Base-by-base conservation (phyloP, 2,329 filamentous ascomycete genomes). In the Diaporthe citriasiana region DNA sequence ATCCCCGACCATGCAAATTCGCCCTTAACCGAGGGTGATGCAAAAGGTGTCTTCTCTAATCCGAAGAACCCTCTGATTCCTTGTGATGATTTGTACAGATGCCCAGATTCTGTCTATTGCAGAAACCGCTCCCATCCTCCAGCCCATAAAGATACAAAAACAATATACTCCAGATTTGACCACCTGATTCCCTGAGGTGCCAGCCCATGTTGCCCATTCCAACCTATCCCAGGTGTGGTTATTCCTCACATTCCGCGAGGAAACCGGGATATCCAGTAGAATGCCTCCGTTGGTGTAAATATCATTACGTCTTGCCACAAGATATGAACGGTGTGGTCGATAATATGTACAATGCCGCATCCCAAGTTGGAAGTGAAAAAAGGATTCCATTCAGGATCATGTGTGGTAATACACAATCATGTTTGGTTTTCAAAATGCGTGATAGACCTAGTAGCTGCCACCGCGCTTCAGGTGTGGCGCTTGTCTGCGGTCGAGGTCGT, bases 401-500 rank as follows among this genome's bases (percentile, higher is more conserved):
- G 55, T 19, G 1, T n/a, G 56, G 57, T 42, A 12, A 8, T 40
- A 27, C 50, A 45, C 17, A 55, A 47, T 25, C 60, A 33, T 7
- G 15, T 57, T 5, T 10, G 38, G 30, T 10, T 27, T 55, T 47
- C 22, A 33, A 22, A 35, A 7, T 56, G 66, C 33, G 27, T 57
- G 57, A 55, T 27, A 25, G 15, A 25, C 55, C 38, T 70, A 70
- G 73, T 59, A 70, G 60, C 33, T 76, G 78, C 87, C 89, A 53
- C 85, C 86, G 70, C 87, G 85, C 79, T 85, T 85, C 77, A 84
- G 80, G 76, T 83, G 82, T 71, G 78, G 78, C 27, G 76, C 40
- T 35, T 83, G 82, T 59, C 79, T 80, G 40, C 81, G 76, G 45
- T 84, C 81, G 17, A 85, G 77, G 51, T 86, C 85, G 70, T 88